Evolutionary conservation across 1,139 yeast genomes (phyloP).

Genomic region (Groenewaldozyma sp.): DNA sequence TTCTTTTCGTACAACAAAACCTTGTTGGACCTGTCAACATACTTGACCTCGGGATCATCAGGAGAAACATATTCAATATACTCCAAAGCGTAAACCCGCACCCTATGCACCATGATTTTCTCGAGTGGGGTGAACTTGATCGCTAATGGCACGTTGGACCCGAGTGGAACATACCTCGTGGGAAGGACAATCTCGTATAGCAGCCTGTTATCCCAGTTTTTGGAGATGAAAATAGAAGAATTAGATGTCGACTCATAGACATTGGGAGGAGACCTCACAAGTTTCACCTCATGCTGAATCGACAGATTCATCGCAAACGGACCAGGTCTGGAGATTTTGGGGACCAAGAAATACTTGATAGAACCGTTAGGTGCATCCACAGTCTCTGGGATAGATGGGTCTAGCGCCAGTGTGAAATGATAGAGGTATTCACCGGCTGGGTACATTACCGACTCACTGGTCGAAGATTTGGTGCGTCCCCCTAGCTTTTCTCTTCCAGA

Average conservation of each 20-base stretch:
- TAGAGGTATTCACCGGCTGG: conserved; percentile 77
- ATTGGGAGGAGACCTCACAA: conserved; percentile 76
- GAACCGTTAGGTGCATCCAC: conserved; percentile 42
- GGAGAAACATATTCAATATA: conserved; percentile 52
- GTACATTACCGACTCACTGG: conserved; percentile 26
- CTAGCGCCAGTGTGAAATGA: conserved; percentile 60
- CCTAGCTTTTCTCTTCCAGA: neutral
- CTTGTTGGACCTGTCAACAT: conserved; percentile 23
- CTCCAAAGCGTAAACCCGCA: conserved; percentile 65
- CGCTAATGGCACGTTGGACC: conserved; percentile 50
- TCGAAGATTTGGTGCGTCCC: conserved; percentile 1
- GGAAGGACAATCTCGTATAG: conserved; percentile 75
- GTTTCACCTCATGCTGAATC: conserved; percentile 28
- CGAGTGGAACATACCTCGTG: conserved; percentile 62
- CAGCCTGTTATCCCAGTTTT: conserved; percentile 73
- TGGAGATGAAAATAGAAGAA: conserved; percentile 73
- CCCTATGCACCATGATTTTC: conserved; percentile 57
- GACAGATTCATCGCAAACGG: conserved; percentile 26
- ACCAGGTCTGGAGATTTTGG: conserved; percentile 28
- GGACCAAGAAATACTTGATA: conserved; percentile 24
- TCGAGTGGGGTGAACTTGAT: conserved; percentile 67
- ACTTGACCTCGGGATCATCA: conserved; percentile 21
- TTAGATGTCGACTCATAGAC: conserved; percentile 57
- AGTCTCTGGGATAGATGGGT: conserved; percentile 65
- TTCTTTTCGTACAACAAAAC: conserved; percentile 24